Base-by-base conservation (phyloP, 371 early-diverging fungal genomes). In the Chytridium lagenaria region DNA sequence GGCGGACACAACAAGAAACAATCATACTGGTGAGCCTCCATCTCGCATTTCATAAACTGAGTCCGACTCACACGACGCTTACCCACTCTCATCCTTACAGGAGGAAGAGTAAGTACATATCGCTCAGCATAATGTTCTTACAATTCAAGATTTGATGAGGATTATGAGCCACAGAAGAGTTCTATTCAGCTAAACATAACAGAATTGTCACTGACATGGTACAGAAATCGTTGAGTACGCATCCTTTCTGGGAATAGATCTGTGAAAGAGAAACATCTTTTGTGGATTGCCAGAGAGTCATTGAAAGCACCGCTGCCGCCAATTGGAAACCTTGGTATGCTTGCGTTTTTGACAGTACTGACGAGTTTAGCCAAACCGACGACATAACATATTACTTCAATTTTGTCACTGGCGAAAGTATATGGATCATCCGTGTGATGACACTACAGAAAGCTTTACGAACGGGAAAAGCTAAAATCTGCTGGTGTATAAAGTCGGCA, bases 401-500 rank as follows among this genome's bases (percentile, higher is more conserved):
- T 70, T 88, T 88, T 70, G 67, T 67, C 23, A 85, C 85, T 0
- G 87, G 87, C 2, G 89, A 86, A 55, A 80, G 80, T 50, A 84
- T 85, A 0, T 88, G 89, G 89, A 87, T 55, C 89, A 88, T 67
- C 89, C 89, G 5, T 87, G 87, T 69, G 89, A 88, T 72, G 87
- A 88, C 81, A 87, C 59, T 88, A 84, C 68, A 44, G 79, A 23
- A 78, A 82, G 26, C 70, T 88, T 10, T 87, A 85, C 57, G 78
- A 80, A 63, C 59, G 70, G 22, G 86, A 87, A 70, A 82, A 81
- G 72, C 77, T 68, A 36, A 81, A 85, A 71, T 52, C 61, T 22
- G 28, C 44, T 22, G 37, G 61, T 12, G 34, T 39, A 3, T 28
- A 12, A 63, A 63, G 28, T 38, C 44, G 16, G 40, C 10, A 2